Evolutionary conservation across 2,329 filamentous ascomycete genomes (phyloP).

Genomic region (Arthrobotrys musiformis): DNA sequence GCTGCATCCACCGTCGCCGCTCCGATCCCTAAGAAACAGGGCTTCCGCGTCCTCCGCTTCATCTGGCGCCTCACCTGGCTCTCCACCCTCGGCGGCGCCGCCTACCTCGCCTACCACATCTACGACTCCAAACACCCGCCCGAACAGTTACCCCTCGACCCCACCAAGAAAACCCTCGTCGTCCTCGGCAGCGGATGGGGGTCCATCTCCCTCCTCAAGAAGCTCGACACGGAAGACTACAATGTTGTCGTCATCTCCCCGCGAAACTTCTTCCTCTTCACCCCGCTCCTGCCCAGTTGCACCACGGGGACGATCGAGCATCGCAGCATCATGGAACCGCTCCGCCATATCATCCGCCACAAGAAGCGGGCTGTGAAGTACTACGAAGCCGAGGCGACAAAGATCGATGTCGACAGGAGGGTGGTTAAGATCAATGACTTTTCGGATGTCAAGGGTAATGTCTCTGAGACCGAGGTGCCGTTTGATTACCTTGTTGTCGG

Average conservation of each 20-base stretch:
- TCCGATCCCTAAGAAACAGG: slow-evolving; percentile 64
- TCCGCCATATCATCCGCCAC: slow-evolving; percentile 93
- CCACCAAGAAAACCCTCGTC: slow-evolving; percentile 94
- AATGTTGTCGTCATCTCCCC: slow-evolving; percentile 98
- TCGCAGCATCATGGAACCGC: slow-evolving; percentile 99
- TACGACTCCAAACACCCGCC: slow-evolving; percentile 83
- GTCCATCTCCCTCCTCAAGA: slow-evolving; percentile 95
- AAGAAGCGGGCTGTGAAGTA: slow-evolving; percentile 94
- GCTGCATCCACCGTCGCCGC: slow-evolving; percentile 5
- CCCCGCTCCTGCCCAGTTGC: slow-evolving; percentile 93
- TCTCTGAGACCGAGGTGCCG: slow-evolving; percentile 84
- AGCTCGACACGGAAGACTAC: slow-evolving; percentile 98
- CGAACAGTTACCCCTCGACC: slow-evolving; percentile 81
- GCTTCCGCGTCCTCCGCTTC: slow-evolving; percentile 79
- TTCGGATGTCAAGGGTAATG: slow-evolving; percentile 88
- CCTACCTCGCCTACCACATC: slow-evolving; percentile 80
- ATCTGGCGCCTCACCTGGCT: slow-evolving; percentile 85
- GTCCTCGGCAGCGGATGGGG: slow-evolving; percentile 97
- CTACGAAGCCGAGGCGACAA: slow-evolving; percentile 97
- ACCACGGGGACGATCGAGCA: slow-evolving; percentile 98
- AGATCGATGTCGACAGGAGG: slow-evolving; percentile 92
- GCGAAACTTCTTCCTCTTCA: slow-evolving; percentile 99
- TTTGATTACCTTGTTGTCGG: slow-evolving; percentile 99
- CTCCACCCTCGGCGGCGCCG: slow-evolving; percentile 75
- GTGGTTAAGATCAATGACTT: slow-evolving; percentile 89